phyloP scores from a whole-genome alignment of 306 rosid genomes.

The Lotus japonicus region DNA sequence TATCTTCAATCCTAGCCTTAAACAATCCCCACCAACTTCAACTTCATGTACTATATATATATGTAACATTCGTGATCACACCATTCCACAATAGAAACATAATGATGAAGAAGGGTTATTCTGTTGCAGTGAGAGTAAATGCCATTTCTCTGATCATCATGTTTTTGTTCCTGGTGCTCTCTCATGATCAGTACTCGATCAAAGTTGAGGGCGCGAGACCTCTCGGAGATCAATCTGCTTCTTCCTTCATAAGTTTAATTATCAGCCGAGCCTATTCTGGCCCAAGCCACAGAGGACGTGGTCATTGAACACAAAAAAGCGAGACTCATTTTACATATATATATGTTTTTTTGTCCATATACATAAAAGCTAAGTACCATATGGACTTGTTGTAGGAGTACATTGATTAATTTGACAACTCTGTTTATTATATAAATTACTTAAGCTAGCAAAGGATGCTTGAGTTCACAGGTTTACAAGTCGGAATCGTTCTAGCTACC shows the following conservation, averaged over 20 bases:
- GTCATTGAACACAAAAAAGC: slow-evolving; percentile 22
- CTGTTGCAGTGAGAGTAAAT: slow-evolving; percentile 20
- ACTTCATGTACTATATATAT: not conserved
- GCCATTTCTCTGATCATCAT: slow-evolving; percentile 25
- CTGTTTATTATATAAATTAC: too few relatives aligned
- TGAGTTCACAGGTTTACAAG: too few relatives aligned
- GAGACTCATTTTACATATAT: too few relatives aligned
- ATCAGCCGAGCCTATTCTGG: slow-evolving; percentile 34
- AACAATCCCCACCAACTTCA: not conserved
- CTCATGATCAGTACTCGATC: slow-evolving; percentile 11
- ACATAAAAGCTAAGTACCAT: too few relatives aligned
- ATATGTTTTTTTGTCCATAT: too few relatives aligned
- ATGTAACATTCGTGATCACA: not conserved
- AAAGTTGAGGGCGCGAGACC: slow-evolving; percentile 42
- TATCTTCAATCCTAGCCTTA: not conserved
- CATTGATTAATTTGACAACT: too few relatives aligned
- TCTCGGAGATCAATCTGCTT: slow-evolving; percentile 23
- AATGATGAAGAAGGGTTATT: slow-evolving; percentile 27
- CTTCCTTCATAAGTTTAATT: slow-evolving; percentile 3
- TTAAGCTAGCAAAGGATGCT: too few relatives aligned
- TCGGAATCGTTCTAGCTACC: too few relatives aligned
- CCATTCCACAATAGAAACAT: not conserved
- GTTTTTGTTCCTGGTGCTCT: slow-evolving; percentile 33
- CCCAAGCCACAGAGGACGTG: slow-evolving; percentile 44
- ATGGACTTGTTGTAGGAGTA: too few relatives aligned